Percentiles rank a stretch among this genome's conserved stretches.
phyloP scores from a whole-genome alignment of 306 rosid species.

The Cicer bijugum region DNA sequence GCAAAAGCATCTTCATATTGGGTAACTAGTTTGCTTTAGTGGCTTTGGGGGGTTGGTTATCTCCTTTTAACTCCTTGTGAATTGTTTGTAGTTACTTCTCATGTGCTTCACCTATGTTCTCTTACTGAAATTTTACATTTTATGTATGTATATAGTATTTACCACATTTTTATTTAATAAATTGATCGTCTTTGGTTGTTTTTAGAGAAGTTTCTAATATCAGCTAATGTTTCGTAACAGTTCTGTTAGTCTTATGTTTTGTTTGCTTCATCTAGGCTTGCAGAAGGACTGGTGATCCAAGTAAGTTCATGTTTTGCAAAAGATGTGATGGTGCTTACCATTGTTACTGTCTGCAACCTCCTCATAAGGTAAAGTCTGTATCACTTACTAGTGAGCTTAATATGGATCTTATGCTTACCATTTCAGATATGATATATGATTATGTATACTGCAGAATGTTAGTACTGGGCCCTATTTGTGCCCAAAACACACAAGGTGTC shows the following conservation, averaged over 20 bases:
- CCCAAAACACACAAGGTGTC: slow-evolving; percentile 90
- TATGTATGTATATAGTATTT: background rate
- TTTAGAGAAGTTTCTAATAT: slow-evolving; percentile 26
- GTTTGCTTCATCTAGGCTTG: slow-evolving; percentile 67
- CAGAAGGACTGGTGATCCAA: slow-evolving; percentile 94
- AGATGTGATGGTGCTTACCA: slow-evolving; percentile 99
- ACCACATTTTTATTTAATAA: background rate
- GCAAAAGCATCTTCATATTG: background rate
- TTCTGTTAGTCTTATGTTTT: slow-evolving; percentile 36
- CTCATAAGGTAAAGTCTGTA: slow-evolving; percentile 77
- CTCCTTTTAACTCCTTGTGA: background rate
- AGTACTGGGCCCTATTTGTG: slow-evolving; percentile 93
- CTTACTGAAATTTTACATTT: background rate
- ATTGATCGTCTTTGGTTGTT: slow-evolving; percentile 30
- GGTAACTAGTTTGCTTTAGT: slow-evolving; percentile 16
- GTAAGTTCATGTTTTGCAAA: slow-evolving; percentile 96
- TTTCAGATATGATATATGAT: slow-evolving; percentile 46
- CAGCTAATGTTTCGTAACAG: slow-evolving; percentile 12
- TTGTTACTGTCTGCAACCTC: slow-evolving; percentile 96
- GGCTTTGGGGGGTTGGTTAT: background rate
- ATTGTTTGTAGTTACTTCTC: slow-evolving; percentile 11
- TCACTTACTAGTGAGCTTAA: slow-evolving; percentile 36
- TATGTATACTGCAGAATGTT: slow-evolving; percentile 75
- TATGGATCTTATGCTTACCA: slow-evolving; percentile 20
- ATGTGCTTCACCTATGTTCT: background rate